phyloP scores from a whole-genome alignment of 176 grass and related monocot species.

The Oryza punctata region DNA sequence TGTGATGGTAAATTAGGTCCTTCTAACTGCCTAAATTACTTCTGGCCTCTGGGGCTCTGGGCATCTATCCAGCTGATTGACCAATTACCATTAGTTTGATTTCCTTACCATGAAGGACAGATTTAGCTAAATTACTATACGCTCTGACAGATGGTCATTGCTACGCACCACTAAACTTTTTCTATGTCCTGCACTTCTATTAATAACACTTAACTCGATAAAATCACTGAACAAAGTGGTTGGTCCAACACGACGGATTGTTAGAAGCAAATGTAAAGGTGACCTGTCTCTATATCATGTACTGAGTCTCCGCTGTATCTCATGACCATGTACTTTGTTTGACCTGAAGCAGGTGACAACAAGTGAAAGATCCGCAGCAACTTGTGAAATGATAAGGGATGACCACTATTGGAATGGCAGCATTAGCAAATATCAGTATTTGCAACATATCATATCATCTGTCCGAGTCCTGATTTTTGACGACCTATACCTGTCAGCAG shows the following conservation, averaged over 20 bases:
- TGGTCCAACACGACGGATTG: not conserved
- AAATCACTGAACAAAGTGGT: slow-evolving; percentile 3
- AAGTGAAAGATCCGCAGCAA: slow-evolving; percentile 25
- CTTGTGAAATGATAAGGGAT: slow-evolving; percentile 19
- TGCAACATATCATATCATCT: slow-evolving; percentile 24
- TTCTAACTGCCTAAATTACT: slow-evolving; percentile 14
- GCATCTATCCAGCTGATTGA: not conserved
- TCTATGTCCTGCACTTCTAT: not conserved
- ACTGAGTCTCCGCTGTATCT: not conserved
- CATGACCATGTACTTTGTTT: slow-evolving; percentile 26
- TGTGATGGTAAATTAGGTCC: slow-evolving; percentile 17
- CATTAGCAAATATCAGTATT: slow-evolving; percentile 32
- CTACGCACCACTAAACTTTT: not conserved
- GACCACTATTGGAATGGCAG: slow-evolving; percentile 25
- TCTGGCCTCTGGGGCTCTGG: not conserved
- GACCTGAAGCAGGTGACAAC: slow-evolving; percentile 46
- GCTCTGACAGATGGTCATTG: not conserved
- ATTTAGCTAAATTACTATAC: slow-evolving; percentile 12
- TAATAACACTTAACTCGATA: not conserved
- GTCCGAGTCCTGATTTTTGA: slow-evolving; percentile 26
- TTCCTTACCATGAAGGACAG: not conserved
- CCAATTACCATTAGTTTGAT: slow-evolving; percentile 5
- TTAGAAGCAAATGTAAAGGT: slow-evolving; percentile 14
- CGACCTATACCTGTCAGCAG: slow-evolving; percentile 20
- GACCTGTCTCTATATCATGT: slow-evolving; percentile 11